Conservation (phyloP, 768 basidiomycete genomes). For the Tubosaeta brunneosetosa region DNA sequence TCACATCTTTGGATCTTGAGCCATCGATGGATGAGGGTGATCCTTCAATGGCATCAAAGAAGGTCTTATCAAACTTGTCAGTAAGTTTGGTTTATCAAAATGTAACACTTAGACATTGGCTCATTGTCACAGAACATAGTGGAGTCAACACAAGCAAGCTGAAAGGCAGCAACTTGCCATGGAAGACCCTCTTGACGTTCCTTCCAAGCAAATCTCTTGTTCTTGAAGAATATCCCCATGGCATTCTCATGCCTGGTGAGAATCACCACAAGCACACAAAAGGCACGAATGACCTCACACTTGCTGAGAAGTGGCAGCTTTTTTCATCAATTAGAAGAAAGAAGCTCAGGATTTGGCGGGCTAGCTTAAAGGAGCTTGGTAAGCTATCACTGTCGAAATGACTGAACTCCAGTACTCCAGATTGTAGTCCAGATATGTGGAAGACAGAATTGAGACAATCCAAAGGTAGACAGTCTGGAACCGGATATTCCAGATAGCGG, state of each 20-base stretch:
- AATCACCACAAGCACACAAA: background rate
- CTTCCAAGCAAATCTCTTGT: background rate
- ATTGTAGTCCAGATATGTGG: no score
- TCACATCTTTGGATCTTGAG: background rate
- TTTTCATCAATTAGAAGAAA: background rate
- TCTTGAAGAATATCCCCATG: background rate
- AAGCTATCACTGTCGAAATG: background rate
- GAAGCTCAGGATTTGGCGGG: background rate
- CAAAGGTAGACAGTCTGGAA: no score
- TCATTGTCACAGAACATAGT: no score
- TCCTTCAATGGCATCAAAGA: background rate
- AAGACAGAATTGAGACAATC: no score
- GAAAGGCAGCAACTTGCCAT: background rate
- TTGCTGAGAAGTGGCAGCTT: background rate
- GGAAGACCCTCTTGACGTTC: background rate
- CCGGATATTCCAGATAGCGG: no score
- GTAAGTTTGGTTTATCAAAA: background rate
- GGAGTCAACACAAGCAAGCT: background rate
- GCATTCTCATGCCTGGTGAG: background rate
- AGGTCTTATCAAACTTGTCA: background rate
- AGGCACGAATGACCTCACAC: background rate
- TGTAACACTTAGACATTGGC: no score
- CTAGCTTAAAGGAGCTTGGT: background rate
- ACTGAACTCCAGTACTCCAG: no score
- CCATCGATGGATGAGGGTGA: no score